Evolutionary conservation across 179 eudicot species (phyloP).

Genomic region (Vitellaria paradoxa): DNA sequence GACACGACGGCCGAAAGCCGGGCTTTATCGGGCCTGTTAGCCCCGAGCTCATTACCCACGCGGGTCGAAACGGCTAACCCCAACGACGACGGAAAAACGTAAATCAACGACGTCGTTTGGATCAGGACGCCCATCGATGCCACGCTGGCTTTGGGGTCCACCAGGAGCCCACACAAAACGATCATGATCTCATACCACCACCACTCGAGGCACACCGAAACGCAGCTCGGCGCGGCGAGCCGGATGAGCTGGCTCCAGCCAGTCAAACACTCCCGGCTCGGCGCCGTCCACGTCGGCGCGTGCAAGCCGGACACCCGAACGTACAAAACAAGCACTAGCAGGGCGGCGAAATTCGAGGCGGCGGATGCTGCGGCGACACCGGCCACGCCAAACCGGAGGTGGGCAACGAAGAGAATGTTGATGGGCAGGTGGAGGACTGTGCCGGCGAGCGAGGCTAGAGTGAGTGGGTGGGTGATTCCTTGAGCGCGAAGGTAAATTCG

Average conservation of each 20-base stretch:
- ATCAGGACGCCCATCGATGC: background rate
- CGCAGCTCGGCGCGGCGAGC: constrained; percentile 52
- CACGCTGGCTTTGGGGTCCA: background rate
- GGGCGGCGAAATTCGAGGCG: constrained; percentile 46
- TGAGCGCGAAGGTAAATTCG: constrained; percentile 90
- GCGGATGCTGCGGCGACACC: constrained; percentile 81
- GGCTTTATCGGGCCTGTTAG: constrained; percentile 58
- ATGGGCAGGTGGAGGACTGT: constrained; percentile 59
- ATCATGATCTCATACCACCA: constrained; percentile 98
- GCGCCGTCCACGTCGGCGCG: constrained; percentile 17
- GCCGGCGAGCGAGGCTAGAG: constrained; percentile 64
- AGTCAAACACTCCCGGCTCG: background rate
- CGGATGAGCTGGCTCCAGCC: background rate
- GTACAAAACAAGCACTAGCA: constrained; percentile 36
- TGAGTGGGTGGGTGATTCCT: constrained; percentile 75
- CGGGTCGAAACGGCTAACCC: constrained; percentile 28
- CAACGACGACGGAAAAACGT: background rate
- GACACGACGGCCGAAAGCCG: constrained; percentile 44
- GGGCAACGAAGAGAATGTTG: constrained; percentile 35
- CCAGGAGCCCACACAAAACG: constrained; percentile 54
- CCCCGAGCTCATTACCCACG: constrained; percentile 87
- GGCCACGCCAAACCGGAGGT: constrained; percentile 51
- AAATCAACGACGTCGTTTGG: background rate
- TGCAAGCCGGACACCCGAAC: constrained; percentile 55
- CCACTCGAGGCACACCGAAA: constrained; percentile 83